Evolutionary conservation across 2,329 filamentous ascomycete species (phyloP).

Genomic region (Aspergillus cejpii): DNA sequence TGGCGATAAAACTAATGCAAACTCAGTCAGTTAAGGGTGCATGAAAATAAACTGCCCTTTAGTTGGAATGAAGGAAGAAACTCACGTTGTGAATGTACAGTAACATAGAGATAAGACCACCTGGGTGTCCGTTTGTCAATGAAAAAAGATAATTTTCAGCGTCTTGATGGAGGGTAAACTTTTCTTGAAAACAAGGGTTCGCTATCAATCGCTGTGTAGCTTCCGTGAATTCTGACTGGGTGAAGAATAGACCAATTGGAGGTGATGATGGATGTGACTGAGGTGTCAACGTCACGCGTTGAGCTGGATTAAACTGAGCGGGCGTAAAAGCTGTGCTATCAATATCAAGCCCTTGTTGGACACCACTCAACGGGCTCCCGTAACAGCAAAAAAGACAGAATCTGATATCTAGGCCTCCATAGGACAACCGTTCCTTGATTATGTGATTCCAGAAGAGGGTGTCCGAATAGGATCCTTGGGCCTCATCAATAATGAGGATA

Average conservation of each 20-base stretch:
- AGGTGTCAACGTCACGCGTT: constrained; percentile 1
- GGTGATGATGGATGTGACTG: background rate
- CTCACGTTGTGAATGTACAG: constrained; percentile 2
- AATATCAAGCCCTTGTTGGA: background rate
- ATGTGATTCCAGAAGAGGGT: background rate
- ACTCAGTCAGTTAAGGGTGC: constrained; percentile 2
- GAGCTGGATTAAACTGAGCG: background rate
- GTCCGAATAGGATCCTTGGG: background rate
- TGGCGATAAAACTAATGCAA: constrained; percentile 3
- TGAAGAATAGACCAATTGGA: background rate
- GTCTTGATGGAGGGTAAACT: constrained; percentile 2
- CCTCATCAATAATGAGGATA: background rate
- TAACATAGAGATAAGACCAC: constrained; percentile 2
- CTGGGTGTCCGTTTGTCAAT: constrained; percentile 4
- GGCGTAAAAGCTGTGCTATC: constrained; percentile 3
- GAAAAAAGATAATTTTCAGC: constrained; percentile 5
- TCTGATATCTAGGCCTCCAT: background rate
- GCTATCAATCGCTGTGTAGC: constrained; percentile 1
- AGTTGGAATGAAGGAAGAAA: constrained; percentile 1
- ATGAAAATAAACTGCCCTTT: constrained; percentile 2
- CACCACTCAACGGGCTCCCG: background rate
- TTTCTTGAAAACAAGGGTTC: constrained; percentile 3
- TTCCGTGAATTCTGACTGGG: background rate
- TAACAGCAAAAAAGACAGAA: too few relatives aligned
- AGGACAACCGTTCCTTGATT: background rate